Evolutionary conservation across 2,329 filamentous ascomycete genomes (phyloP).

Genomic region (Venturia aucupariae): DNA sequence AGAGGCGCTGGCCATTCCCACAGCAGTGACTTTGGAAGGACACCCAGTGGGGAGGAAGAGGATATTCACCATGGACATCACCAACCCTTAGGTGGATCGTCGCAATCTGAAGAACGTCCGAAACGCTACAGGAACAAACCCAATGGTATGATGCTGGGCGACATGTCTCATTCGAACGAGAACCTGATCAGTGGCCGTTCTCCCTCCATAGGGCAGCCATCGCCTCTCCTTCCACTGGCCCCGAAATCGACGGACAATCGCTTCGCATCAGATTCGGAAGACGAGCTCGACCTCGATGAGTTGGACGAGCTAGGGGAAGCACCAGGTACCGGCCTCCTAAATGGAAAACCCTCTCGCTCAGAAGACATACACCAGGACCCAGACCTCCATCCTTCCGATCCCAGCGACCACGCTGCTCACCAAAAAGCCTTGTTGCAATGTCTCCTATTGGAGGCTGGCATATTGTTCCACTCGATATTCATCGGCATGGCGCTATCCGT

Average conservation of each 20-base stretch:
- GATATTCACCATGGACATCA: slow-evolving; percentile 4
- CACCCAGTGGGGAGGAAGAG: neutral
- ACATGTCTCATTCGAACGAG: slow-evolving; percentile 6
- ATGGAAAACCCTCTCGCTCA: slow-evolving; percentile 8
- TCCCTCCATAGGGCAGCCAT: slow-evolving; percentile 12
- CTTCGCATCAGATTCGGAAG: slow-evolving; percentile 7
- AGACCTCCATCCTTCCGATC: neutral
- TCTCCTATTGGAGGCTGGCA: slow-evolving; percentile 70
- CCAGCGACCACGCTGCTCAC: slow-evolving; percentile 33
- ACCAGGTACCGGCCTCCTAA: slow-evolving; percentile 12
- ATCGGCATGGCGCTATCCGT: slow-evolving; percentile 83
- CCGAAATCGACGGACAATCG: neutral
- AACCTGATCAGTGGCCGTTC: slow-evolving; percentile 12
- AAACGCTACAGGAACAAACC: slow-evolving; percentile 5
- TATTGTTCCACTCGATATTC: slow-evolving; percentile 77
- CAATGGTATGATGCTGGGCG: neutral
- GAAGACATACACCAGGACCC: neutral
- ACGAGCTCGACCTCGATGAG: neutral
- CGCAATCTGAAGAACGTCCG: neutral
- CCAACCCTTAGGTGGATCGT: neutral
- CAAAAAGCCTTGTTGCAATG: slow-evolving; percentile 66
- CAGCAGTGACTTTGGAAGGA: slow-evolving; percentile 10
- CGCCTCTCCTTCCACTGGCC: slow-evolving; percentile 10
- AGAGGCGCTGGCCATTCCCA: slow-evolving; percentile 15
- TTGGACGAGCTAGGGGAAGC: slow-evolving; percentile 5